phyloP scores from a whole-genome alignment of 225 moss, liverwort and hornwort species.

The Ulota crispa region DNA sequence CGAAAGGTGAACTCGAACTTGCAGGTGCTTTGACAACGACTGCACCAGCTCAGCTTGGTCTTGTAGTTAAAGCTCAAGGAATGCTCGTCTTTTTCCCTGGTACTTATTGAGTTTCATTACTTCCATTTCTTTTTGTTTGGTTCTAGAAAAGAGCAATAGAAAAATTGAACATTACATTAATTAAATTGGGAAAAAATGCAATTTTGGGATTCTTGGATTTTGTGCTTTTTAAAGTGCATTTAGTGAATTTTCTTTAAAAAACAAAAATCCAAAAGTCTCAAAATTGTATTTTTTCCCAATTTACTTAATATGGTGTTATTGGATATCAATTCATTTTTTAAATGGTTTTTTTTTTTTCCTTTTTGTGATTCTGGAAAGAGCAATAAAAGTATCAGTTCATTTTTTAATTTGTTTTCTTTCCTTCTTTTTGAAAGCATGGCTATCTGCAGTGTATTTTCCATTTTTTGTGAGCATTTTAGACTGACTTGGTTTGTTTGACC shows the following conservation, averaged over 20 bases:
- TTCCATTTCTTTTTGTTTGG: background rate
- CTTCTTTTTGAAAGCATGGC: background rate
- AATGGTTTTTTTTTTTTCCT: background rate
- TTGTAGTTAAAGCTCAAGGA: constrained; percentile 74
- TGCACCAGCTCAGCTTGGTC: constrained; percentile 21
- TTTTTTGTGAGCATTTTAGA: background rate
- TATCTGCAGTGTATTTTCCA: background rate
- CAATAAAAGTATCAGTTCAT: background rate
- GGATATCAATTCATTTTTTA: too few relatives aligned
- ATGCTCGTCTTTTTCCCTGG: constrained; percentile 95
- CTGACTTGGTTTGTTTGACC: background rate
- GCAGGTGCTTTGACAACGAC: constrained; percentile 23
- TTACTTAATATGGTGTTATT: too few relatives aligned
- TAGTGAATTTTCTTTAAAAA: too few relatives aligned
- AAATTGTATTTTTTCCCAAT: too few relatives aligned
- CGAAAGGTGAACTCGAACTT: constrained; percentile 47
- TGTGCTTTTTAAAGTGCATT: too few relatives aligned
- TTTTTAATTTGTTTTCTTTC: background rate
- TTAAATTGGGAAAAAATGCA: too few relatives aligned
- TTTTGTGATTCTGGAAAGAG: background rate
- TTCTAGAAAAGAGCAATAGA: background rate
- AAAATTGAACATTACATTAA: background rate
- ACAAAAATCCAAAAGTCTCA: too few relatives aligned
- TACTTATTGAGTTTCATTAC: constrained; percentile 22
- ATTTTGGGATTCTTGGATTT: too few relatives aligned